phyloP scores from a whole-genome alignment of 1,284 basidiomycete species.

The Ustilago bromivora region DNA sequence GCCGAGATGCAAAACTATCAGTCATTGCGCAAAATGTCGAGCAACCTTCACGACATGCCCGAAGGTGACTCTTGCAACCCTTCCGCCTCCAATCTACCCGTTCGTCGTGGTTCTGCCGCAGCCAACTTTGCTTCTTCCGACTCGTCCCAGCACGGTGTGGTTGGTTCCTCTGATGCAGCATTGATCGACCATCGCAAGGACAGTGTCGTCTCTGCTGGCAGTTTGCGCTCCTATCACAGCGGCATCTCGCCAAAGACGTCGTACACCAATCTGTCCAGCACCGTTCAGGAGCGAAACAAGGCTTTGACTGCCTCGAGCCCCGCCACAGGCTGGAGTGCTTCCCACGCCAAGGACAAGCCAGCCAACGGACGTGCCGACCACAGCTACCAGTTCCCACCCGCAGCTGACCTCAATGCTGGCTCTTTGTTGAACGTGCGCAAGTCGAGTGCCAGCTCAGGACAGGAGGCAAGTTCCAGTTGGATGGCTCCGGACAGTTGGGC shows the following conservation, averaged over 20 bases:
- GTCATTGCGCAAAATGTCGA: constrained; percentile 48
- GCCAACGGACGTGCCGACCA: constrained; percentile 40
- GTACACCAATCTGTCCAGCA: constrained; percentile 41
- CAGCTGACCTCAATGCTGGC: constrained; percentile 13
- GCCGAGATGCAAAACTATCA: constrained; percentile 53
- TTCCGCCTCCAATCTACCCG: constrained; percentile 20
- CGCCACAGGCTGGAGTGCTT: constrained; percentile 18
- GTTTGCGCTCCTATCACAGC: constrained; percentile 51
- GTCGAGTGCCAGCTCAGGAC: constrained; percentile 54
- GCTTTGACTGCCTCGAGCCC: constrained; percentile 11
- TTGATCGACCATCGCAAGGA: constrained; percentile 45
- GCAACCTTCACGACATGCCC: constrained; percentile 36
- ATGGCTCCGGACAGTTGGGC: constrained; percentile 69
- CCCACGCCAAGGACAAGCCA: constrained; percentile 19
- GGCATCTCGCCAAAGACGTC: constrained; percentile 63
- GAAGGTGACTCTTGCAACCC: constrained; percentile 16
- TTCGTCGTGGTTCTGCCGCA: constrained; percentile 25
- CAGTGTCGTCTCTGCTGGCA: constrained; percentile 46
- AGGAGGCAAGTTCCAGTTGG: constrained; percentile 62
- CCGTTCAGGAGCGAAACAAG: constrained; percentile 26
- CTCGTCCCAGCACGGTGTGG: constrained; percentile 19
- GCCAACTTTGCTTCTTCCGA: constrained; percentile 14
- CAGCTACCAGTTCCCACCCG: constrained; percentile 51
- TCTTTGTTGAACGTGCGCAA: constrained; percentile 45
- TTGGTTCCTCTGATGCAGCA: constrained; percentile 8